Conservation (phyloP, 306 rosid species). For the Dicorynia guianensis region DNA sequence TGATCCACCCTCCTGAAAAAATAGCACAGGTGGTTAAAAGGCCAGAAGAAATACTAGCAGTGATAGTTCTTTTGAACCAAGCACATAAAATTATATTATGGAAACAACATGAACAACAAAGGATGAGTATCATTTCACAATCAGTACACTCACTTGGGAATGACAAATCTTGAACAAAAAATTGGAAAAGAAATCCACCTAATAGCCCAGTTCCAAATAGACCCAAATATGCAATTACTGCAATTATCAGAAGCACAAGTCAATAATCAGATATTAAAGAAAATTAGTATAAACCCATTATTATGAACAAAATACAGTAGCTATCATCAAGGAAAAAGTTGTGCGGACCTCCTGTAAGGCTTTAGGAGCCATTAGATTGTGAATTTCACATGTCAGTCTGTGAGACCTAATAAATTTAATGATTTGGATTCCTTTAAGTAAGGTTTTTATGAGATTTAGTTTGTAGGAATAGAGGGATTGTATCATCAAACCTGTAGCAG, state of each 20-base stretch:
- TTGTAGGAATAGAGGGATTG: no score
- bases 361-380: no score
- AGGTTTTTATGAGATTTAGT: no score
- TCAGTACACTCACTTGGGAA: conserved; percentile 78
- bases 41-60: conserved; percentile 30
- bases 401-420: no score
- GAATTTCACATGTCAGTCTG: no score
- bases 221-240: conserved; percentile 78
- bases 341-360: no score
- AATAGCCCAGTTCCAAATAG: conserved; percentile 90
- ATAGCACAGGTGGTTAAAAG: conserved; percentile 13
- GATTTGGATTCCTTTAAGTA: no score
- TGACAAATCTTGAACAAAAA: conserved; percentile 70
- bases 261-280: no score
- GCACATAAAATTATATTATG: background rate
- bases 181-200: conserved; percentile 79
- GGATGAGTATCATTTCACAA: conserved; percentile 15
- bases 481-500: conserved; percentile 81
- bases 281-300: no score
- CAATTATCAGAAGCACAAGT: conserved; percentile 24
- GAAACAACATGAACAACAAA: background rate
- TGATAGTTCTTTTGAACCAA: background rate
- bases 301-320: conserved; percentile 17
- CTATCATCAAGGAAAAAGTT: no score
- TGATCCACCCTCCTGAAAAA: conserved; percentile 64